Percentiles rank a stretch among this genome's conserved stretches.
Conservation (phyloP, 257 asterid genomes). For the Solanum medicagineum region DNA sequence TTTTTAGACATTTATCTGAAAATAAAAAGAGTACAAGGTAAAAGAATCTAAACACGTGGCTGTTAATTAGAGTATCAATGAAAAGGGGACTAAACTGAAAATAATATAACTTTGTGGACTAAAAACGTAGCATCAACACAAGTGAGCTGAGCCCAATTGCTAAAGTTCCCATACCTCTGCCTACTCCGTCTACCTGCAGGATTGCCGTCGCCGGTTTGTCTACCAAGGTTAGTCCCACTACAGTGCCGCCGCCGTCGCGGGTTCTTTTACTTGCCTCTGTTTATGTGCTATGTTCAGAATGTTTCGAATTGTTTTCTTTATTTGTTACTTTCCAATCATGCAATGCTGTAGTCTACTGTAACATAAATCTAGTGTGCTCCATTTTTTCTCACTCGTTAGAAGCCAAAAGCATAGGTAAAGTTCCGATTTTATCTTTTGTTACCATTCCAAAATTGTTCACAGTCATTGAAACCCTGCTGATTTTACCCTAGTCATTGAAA, state of each 20-base stretch:
- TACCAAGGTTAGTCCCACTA: neutral
- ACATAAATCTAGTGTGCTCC: neutral
- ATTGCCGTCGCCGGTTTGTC: neutral
- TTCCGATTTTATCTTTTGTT: neutral
- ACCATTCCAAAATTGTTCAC: neutral
- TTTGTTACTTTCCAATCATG: neutral
- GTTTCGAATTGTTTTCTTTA: neutral
- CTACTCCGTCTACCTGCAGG: neutral
- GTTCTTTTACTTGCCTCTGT: neutral
- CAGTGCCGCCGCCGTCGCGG: neutral
- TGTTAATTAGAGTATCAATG: neutral
- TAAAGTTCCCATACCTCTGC: neutral
- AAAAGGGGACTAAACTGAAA: neutral
- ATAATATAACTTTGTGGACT: neutral
- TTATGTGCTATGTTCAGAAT: neutral
- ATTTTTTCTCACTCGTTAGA: neutral
- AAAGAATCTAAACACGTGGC: neutral
- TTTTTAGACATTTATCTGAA: no score
- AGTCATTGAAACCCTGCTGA: neutral
- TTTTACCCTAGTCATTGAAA: neutral
- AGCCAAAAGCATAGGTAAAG: neutral
- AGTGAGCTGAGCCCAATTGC: neutral
- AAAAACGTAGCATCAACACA: neutral
- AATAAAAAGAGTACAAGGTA: no score
- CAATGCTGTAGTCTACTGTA: neutral